Conservation (phyloP, 768 basidiomycete genomes). For the Panus rudis region DNA sequence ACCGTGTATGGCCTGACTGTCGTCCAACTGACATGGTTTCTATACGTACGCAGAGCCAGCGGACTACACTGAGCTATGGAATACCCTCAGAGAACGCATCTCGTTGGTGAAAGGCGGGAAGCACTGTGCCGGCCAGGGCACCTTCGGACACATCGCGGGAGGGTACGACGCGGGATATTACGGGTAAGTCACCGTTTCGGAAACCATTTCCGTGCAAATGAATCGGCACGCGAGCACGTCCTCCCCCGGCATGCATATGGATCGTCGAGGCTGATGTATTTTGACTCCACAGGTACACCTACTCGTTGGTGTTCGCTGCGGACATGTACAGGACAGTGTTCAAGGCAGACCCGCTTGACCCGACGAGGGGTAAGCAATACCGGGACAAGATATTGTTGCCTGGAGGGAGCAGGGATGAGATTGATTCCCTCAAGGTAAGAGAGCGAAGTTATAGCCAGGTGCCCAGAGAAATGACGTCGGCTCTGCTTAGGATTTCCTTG, state of each 20-base stretch:
- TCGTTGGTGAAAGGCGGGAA: conserved; percentile 61
- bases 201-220: too few relatives aligned
- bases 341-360: conserved; percentile 69
- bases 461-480: background rate
- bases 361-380: conserved; percentile 58
- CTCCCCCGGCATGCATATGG: too few relatives aligned
- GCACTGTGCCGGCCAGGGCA: conserved; percentile 60
- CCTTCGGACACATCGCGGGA: conserved; percentile 72
- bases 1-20: too few relatives aligned
- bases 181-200: conserved; percentile 41
- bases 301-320: conserved; percentile 57
- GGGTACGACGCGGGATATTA: conserved; percentile 72
- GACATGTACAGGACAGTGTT: conserved; percentile 74
- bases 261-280: conserved; percentile 3
- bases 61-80: conserved; percentile 81
- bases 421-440: conserved; percentile 66
- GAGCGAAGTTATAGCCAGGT: background rate
- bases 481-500: conserved; percentile 60
- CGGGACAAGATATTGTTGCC: conserved; percentile 67
- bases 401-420: conserved; percentile 76
- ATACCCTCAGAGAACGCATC: conserved; percentile 57
- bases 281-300: conserved; percentile 39
- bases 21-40: conserved; percentile 7
- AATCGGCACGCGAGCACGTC: too few relatives aligned
- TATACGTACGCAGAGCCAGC: conserved; percentile 34